Conservation (phyloP, 2,329 filamentous ascomycete species). For the Volutella citrinella region DNA sequence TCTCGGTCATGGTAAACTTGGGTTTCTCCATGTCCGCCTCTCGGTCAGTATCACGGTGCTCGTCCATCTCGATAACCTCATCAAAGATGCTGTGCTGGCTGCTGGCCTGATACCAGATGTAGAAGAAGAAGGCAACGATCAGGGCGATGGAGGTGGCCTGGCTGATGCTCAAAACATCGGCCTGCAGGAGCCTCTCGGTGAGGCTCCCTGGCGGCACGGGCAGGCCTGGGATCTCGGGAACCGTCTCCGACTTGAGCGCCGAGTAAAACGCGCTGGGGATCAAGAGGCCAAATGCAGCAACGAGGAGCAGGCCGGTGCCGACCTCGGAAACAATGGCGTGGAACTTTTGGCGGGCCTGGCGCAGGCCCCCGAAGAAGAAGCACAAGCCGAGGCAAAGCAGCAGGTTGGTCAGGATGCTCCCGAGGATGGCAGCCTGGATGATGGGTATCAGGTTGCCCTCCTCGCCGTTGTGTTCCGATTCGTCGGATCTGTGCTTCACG, state of each 20-base stretch:
- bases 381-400: conserved; percentile 65
- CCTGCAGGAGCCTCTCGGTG: conserved; percentile 35
- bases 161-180: conserved; percentile 55
- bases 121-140: conserved; percentile 56
- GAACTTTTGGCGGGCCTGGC: conserved; percentile 57
- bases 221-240: conserved; percentile 19
- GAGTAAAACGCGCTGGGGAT: conserved; percentile 36
- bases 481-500: conserved; percentile 24
- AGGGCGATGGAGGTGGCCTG: conserved; percentile 61
- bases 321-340: conserved; percentile 66
- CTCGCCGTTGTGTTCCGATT: conserved; percentile 19
- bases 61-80: conserved; percentile 46
- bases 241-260: conserved; percentile 29
- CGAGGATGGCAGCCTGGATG: conserved; percentile 67
- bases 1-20: conserved; percentile 66
- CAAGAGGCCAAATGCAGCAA: conserved; percentile 44
- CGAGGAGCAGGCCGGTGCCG: conserved; percentile 62
- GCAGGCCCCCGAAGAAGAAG: conserved; percentile 64
- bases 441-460: conserved; percentile 49
- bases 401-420: conserved; percentile 66
- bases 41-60: conserved; percentile 56
- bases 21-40: conserved; percentile 53
- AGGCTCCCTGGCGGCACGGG: conserved; percentile 24
- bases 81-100: conserved; percentile 63
- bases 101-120: conserved; percentile 59